Conservation (phyloP, 2,329 filamentous ascomycete genomes). For the Neopestalotiopsis sp. region DNA sequence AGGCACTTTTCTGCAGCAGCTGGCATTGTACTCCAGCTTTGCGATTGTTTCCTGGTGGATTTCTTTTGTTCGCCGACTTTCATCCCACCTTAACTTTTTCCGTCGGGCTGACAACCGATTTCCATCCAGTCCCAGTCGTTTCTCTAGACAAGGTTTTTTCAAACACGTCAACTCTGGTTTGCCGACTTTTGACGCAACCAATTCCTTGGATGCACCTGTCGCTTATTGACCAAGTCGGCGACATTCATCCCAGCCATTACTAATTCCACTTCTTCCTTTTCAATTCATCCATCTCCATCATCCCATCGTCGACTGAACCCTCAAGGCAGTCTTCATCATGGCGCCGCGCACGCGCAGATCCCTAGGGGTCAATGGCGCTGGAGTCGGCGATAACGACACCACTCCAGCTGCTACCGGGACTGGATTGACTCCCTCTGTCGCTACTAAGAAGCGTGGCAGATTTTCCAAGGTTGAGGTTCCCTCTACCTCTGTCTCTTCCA, state of each 20-base stretch:
- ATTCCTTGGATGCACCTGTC: not conserved
- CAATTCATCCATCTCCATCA: not conserved
- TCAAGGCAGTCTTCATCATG: slow-evolving; percentile 24
- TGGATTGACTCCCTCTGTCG: slow-evolving; percentile 7
- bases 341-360: slow-evolving; percentile 31
- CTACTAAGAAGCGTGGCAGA: slow-evolving; percentile 35
- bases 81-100: not conserved
- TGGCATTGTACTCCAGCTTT: not conserved
- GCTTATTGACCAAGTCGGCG: not conserved
- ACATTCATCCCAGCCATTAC: not conserved
- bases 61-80: not conserved
- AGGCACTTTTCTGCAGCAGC: not conserved
- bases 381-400: not conserved
- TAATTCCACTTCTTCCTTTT: no score
- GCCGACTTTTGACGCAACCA: not conserved
- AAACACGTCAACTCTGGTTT: not conserved
- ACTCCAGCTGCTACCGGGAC: slow-evolving; percentile 4
- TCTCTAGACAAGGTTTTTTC: not conserved
- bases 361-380: slow-evolving; percentile 17
- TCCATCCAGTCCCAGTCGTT: not conserved
- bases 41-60: not conserved
- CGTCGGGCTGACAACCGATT: not conserved
- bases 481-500: slow-evolving; percentile 41
- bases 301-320: not conserved
- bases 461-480: slow-evolving; percentile 30